phyloP scores from a whole-genome alignment of 805 yeast genomes.

The Yarrowia keelungensis region DNA sequence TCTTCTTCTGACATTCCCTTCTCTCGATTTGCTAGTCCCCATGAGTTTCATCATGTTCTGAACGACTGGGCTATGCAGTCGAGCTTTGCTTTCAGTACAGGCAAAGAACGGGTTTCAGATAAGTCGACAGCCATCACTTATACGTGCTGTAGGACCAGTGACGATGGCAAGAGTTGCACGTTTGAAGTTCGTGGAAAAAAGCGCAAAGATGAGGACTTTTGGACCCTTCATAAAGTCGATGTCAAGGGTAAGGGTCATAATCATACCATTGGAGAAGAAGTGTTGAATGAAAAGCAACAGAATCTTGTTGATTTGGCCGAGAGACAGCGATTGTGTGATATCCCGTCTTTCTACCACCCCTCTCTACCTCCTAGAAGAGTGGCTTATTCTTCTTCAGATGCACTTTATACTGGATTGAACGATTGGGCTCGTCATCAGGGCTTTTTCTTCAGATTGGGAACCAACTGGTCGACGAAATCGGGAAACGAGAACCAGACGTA shows the following conservation, averaged over 20 bases:
- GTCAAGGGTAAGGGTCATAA: constrained; percentile 13
- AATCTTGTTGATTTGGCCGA: neutral
- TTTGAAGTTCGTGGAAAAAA: constrained; percentile 8
- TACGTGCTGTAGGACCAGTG: constrained; percentile 4
- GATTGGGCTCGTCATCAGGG: constrained; percentile 23
- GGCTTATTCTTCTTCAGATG: constrained; percentile 7
- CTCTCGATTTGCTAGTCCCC: neutral
- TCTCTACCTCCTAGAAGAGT: constrained; percentile 10
- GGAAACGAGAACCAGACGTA: constrained; percentile 22
- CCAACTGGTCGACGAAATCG: constrained; percentile 17
- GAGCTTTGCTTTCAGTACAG: constrained; percentile 1
- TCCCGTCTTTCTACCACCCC: constrained; percentile 14
- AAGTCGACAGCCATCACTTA: constrained; percentile 3
- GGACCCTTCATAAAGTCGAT: constrained; percentile 15
- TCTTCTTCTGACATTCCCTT: neutral
- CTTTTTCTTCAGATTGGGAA: constrained; percentile 19
- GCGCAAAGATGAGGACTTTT: constrained; percentile 28
- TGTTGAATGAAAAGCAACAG: neutral
- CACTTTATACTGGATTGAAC: constrained; percentile 8
- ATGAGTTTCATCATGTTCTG: constrained; percentile 27
- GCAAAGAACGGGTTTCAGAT: constrained; percentile 3
- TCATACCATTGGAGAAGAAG: neutral
- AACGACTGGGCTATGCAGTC: constrained; percentile 17
- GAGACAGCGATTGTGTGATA: constrained; percentile 8
- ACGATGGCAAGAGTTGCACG: neutral